Conservation (phyloP, 192 early-diverging fungal genomes). For the Linnemannia elongata region DNA sequence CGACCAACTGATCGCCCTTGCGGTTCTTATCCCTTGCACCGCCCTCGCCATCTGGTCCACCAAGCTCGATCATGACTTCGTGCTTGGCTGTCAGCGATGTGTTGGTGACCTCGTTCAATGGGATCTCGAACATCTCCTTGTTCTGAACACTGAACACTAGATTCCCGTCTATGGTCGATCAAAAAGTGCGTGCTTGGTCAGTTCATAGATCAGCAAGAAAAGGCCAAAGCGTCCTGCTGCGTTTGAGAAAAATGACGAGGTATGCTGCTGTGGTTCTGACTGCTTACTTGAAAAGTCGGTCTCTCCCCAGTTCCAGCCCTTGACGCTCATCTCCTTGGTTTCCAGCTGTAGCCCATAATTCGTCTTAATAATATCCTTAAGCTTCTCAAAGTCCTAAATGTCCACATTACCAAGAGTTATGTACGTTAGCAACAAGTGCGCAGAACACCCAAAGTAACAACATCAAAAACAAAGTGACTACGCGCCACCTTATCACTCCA, state of each 20-base stretch:
- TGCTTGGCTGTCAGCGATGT: conserved; percentile 88
- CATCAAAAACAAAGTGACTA: background rate
- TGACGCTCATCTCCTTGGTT: conserved; percentile 85
- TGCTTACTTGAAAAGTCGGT: conserved; percentile 80
- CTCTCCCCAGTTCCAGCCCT: conserved; percentile 98
- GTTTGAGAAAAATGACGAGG: background rate
- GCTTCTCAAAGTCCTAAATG: conserved; percentile 83
- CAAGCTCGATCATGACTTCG: conserved; percentile 94
- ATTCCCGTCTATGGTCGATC: conserved; percentile 51
- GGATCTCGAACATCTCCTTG: conserved; percentile 92
- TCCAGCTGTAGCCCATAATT: conserved; percentile 86
- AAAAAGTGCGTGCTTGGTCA: background rate
- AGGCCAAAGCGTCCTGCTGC: background rate
- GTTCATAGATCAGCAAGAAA: background rate
- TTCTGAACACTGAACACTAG: conserved; percentile 88
- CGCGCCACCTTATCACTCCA: background rate
- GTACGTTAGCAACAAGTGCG: background rate
- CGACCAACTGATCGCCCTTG: conserved; percentile 85
- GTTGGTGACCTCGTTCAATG: conserved; percentile 88
- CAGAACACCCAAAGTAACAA: background rate
- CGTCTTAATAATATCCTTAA: conserved; percentile 76
- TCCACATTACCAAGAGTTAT: background rate
- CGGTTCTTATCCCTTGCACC: conserved; percentile 63
- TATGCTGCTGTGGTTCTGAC: background rate
- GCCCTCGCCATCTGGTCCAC: conserved; percentile 69